Conservation (phyloP, 202 grass and related monocot genomes). For the Panicum hallii region DNA sequence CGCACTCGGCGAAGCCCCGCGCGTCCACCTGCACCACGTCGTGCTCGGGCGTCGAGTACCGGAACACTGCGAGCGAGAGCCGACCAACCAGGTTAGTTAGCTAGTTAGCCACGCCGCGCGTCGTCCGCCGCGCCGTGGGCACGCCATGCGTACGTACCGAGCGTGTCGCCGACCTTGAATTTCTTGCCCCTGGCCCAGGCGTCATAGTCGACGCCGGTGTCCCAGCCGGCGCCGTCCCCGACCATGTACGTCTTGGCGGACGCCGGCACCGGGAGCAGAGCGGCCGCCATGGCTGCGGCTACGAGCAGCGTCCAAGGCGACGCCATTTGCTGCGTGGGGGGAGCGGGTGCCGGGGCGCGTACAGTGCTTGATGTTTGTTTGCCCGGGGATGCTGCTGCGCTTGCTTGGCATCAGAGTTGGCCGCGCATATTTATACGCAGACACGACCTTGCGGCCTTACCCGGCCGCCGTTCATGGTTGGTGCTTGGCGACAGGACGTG, state of each 20-base stretch:
- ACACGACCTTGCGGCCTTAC: too few species aligned
- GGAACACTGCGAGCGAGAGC: not conserved
- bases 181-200: conserved; percentile 45
- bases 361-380: not conserved
- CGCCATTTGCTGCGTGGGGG: not conserved
- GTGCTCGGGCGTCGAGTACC: conserved; percentile 29
- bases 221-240: conserved; percentile 48
- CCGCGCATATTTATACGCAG: not conserved
- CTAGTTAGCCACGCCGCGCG: too few species aligned
- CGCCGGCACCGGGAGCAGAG: conserved; percentile 22
- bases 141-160: too few species aligned
- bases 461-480: too few species aligned
- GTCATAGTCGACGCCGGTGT: conserved; percentile 28
- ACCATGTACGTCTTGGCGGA: not conserved
- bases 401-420: not conserved
- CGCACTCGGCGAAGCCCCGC: conserved; percentile 1
- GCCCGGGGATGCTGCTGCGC: not conserved
- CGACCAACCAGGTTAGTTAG: too few species aligned
- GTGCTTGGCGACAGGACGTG: not conserved
- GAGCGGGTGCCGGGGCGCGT: not conserved
- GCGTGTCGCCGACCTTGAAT: conserved; percentile 51
- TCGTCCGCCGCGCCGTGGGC: too few species aligned
- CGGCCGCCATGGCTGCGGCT: not conserved
- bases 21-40: conserved; percentile 32
- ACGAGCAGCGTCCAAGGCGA: not conserved